Percentiles rank a stretch among this genome's conserved stretches.
Evolutionary conservation across 305 asterid genomes (phyloP).

Genomic region (Fraxinus dipetala): DNA sequence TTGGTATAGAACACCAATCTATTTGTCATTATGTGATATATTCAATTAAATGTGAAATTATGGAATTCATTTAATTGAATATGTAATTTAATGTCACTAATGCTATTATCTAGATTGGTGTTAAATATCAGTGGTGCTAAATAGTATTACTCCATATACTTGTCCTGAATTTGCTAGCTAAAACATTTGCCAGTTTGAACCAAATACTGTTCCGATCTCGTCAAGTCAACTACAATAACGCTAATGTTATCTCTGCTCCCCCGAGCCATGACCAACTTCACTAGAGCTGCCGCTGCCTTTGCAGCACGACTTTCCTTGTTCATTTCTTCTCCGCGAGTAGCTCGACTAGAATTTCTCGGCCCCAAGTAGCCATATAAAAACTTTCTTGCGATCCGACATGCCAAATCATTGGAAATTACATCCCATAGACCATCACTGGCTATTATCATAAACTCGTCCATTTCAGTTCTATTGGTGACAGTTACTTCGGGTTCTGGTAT

Average conservation of each 20-base stretch:
- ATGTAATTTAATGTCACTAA: too few species aligned
- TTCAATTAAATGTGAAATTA: too few species aligned
- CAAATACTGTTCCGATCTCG: not conserved
- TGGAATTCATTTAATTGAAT: too few species aligned
- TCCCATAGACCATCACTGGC: slow-evolving; percentile 88
- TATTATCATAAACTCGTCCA: slow-evolving; percentile 61
- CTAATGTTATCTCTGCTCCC: slow-evolving; percentile 57
- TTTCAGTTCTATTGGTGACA: slow-evolving; percentile 23
- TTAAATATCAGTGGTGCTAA: too few species aligned
- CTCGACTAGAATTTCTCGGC: not conserved
- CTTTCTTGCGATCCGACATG: slow-evolving; percentile 48
- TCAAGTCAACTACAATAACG: slow-evolving; percentile 38
- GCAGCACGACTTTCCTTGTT: slow-evolving; percentile 17
- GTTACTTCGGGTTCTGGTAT: slow-evolving; percentile 60
- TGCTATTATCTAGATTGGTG: too few species aligned
- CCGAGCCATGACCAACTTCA: slow-evolving; percentile 46
- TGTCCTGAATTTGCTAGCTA: not conserved
- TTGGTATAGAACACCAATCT: too few species aligned
- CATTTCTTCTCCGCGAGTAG: not conserved
- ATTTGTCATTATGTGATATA: too few species aligned
- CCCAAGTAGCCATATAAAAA: slow-evolving; percentile 39
- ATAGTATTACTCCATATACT: too few species aligned
- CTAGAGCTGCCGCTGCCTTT: slow-evolving; percentile 40
- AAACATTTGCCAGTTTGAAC: not conserved
- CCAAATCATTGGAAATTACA: slow-evolving; percentile 56